Evolutionary conservation across 805 yeast genomes (phyloP), one percentile per base, ranked within the genome.

Genomic region (Saccharomycopsis sp.): DNA sequence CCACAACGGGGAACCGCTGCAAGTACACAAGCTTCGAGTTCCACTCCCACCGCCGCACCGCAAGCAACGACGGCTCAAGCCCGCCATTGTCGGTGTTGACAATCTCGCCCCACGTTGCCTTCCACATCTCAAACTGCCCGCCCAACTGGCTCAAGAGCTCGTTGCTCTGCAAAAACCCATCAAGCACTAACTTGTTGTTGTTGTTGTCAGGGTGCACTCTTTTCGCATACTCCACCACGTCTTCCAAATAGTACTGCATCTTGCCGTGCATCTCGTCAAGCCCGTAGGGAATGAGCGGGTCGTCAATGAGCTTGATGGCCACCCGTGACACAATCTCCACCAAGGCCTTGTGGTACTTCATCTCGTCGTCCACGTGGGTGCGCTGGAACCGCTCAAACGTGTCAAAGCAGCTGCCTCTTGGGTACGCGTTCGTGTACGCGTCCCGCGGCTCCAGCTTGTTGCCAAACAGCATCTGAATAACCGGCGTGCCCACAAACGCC

Each of bases 21-120:
- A 83, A 64, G 12, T 61, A 56, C 3, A 73, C 58, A 52, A 85
- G 59, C 46, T 75, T 74, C n/a, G 75, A 68, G 58, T 88, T 88
- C 84, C 92, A 82, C 42, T 74, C 75, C 80, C 84, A 74, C 52
- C 97, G 67, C 48, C 73, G 77, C 34, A 78, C 75, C 0, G 88
- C 70, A 30, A 84, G 61, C 42, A 80, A 55, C 1, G 86, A 73
- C 1, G 94, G 87, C 55, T 88, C 94, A 3, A 75, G 53, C 2
- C 81, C 88, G 4, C 69, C 63, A 36, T 67, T 71, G 23, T 68
- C 65, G 10, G 59, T 57, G 27, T 59, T 50, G 3, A 72, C 71
- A 16, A 73, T 60, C 23, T 71, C 70, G 17, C 59, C 56, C 96
- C 96, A 88, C 5, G 78, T 73, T 17, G 61, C 59, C 3, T 59